Percentiles rank a stretch among this genome's conserved stretches.
phyloP scores from a whole-genome alignment of 768 basidiomycete genomes.

The Agrocybe pediades region DNA sequence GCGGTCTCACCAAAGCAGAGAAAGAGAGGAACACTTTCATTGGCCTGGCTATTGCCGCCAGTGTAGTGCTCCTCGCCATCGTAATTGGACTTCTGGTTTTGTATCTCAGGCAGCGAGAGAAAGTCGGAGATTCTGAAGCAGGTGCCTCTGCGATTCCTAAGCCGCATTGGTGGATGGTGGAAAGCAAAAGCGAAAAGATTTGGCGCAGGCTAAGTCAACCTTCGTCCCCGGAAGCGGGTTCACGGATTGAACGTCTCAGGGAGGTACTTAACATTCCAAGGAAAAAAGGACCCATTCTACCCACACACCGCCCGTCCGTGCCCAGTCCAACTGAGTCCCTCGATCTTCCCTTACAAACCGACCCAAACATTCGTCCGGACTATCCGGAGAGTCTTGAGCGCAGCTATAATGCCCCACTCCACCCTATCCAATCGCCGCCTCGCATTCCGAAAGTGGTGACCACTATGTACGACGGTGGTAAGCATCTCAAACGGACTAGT shows the following conservation, averaged over 20 bases:
- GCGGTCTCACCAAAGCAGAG: slow-evolving; percentile 17
- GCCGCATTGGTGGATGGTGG: slow-evolving; percentile 29
- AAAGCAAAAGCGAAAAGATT: slow-evolving; percentile 26
- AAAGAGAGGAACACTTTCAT: slow-evolving; percentile 22
- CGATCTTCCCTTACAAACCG: slow-evolving; percentile 28
- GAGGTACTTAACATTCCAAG: slow-evolving; percentile 21
- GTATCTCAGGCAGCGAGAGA: slow-evolving; percentile 22
- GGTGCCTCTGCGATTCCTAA: slow-evolving; percentile 20
- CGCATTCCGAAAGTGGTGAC: slow-evolving; percentile 16
- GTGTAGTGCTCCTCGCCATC: slow-evolving; percentile 22
- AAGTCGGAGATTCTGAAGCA: slow-evolving; percentile 24
- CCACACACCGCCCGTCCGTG: slow-evolving; percentile 9
- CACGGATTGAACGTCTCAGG: slow-evolving; percentile 23
- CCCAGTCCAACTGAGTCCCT: slow-evolving; percentile 26
- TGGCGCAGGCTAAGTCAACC: slow-evolving; percentile 25
- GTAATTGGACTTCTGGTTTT: slow-evolving; percentile 23
- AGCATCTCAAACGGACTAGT: slow-evolving; percentile 11
- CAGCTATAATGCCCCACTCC: slow-evolving; percentile 25
- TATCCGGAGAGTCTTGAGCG: slow-evolving; percentile 40
- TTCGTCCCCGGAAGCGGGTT: slow-evolving; percentile 8
- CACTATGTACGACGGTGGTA: slow-evolving; percentile 13
- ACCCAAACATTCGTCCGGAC: slow-evolving; percentile 29
- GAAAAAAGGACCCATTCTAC: slow-evolving; percentile 13
- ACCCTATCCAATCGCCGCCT: slow-evolving; percentile 20
- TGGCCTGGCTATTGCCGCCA: slow-evolving; percentile 23